phyloP scores from a whole-genome alignment of 257 asterid species.

The Primulina eburnea region DNA sequence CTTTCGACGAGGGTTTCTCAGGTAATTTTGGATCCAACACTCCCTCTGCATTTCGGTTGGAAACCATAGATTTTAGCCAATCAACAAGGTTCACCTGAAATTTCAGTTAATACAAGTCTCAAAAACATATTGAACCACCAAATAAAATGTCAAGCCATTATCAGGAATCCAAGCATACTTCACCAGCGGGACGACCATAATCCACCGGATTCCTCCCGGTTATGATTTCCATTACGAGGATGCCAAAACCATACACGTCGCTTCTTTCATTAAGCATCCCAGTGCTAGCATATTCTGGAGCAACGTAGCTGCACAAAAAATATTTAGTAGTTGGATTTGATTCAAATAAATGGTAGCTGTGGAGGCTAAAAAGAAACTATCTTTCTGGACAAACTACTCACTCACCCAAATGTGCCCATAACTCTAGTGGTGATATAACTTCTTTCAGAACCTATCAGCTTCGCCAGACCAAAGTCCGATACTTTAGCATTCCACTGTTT shows the following conservation, averaged over 20 bases:
- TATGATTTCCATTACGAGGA: constrained; percentile 84
- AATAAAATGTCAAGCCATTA: neutral
- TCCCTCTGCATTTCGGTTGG: constrained; percentile 76
- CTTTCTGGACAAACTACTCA: constrained; percentile 7
- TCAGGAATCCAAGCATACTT: constrained; percentile 39
- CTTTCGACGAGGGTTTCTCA: constrained; percentile 77
- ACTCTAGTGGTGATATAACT: constrained; percentile 85
- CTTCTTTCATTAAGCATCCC: constrained; percentile 94
- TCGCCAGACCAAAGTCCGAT: constrained; percentile 86
- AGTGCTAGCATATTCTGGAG: constrained; percentile 92
- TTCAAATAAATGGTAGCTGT: neutral
- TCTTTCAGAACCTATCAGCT: constrained; percentile 79
- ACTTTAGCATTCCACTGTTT: constrained; percentile 76
- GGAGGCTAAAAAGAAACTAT: neutral
- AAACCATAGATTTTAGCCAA: constrained; percentile 88
- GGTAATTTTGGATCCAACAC: constrained; percentile 78
- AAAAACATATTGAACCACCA: constrained; percentile 12
- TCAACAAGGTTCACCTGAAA: constrained; percentile 75
- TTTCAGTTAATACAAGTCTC: neutral
- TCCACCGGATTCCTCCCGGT: constrained; percentile 87
- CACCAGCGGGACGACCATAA: constrained; percentile 80
- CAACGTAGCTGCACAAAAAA: constrained; percentile 55
- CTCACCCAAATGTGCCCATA: constrained; percentile 96
- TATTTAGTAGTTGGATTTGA: too few species aligned
- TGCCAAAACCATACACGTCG: constrained; percentile 87